These are phyloP conservation scores for Pleurotus pulmonarius DNA, from an alignment of 768 basidiomycete genomes.

Conservation along the genomic window DNA sequence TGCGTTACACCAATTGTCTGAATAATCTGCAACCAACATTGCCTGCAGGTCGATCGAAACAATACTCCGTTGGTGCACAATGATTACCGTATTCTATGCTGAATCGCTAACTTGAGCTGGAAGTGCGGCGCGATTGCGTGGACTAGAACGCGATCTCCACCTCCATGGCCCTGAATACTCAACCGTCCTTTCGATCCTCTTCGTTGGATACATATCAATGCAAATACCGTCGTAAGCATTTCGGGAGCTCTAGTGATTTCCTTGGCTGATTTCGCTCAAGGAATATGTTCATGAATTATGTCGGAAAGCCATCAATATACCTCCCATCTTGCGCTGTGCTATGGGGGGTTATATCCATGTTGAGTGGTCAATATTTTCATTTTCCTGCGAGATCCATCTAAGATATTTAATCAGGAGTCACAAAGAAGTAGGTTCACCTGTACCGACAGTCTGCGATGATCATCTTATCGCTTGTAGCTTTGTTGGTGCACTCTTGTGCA, in stretches of 20 bases:
- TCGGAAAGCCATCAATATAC: constrained; percentile 53
- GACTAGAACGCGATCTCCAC: constrained; percentile 2
- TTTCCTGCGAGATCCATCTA: not conserved
- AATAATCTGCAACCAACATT: not conserved
- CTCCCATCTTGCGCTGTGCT: constrained; percentile 47
- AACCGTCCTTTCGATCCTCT: constrained; percentile 6
- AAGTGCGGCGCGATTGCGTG: constrained; percentile 6
- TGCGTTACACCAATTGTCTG: not conserved
- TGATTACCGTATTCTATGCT: not conserved
- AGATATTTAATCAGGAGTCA: constrained; percentile 15
- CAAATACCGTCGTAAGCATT: constrained; percentile 9
- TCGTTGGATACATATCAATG: constrained; percentile 6
- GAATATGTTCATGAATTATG: constrained; percentile 55
- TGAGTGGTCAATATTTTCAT: constrained; percentile 28
- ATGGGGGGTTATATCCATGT: constrained; percentile 46
- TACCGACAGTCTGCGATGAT: not conserved
- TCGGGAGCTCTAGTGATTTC: not conserved
- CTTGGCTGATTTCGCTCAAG: constrained; percentile 14
- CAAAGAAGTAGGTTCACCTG: constrained; percentile 19
- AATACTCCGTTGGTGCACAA: constrained; percentile 41
- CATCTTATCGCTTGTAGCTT: constrained; percentile 25
- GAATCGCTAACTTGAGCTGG: not conserved
- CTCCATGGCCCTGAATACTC: constrained; percentile 2
- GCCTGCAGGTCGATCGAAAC: constrained; percentile 48
- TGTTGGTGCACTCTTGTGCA: constrained; percentile 32